Evolutionary conservation across 805 yeast species (phyloP).

Genomic region (Yarrowia phangngaensis): DNA sequence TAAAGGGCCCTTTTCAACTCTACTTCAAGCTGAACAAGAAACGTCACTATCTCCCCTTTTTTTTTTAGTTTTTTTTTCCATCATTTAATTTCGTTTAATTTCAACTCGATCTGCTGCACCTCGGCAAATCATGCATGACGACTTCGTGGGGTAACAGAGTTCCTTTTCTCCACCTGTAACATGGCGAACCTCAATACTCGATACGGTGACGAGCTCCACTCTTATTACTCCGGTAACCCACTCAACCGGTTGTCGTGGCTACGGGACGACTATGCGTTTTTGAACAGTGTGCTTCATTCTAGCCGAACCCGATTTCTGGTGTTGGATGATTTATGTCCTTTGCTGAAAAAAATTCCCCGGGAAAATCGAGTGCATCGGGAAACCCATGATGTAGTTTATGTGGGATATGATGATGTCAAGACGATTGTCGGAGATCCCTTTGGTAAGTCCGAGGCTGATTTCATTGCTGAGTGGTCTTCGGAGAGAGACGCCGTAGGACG

Average conservation of each 20-base stretch:
- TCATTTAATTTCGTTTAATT: no score
- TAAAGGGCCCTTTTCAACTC: no score
- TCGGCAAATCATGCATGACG: no score
- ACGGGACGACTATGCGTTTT: slow-evolving; percentile 53
- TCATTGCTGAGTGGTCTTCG: slow-evolving; percentile 40
- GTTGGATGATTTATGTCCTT: slow-evolving; percentile 36
- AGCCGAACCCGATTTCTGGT: slow-evolving; percentile 51
- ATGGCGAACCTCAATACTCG: slow-evolving; percentile 18
- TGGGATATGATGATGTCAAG: slow-evolving; percentile 36
- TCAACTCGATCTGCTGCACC: no score
- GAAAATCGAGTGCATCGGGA: slow-evolving; percentile 3
- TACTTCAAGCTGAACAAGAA: no score
- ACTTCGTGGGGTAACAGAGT: no score
- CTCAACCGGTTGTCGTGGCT: slow-evolving; percentile 63
- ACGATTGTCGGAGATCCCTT: slow-evolving; percentile 41
- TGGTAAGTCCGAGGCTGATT: slow-evolving; percentile 32
- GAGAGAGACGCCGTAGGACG: slow-evolving; percentile 38
- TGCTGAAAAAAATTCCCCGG: slow-evolving; percentile 27
- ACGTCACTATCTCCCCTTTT: no score
- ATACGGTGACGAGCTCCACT: slow-evolving; percentile 37
- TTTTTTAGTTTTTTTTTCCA: no score
- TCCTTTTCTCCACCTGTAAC: not conserved
- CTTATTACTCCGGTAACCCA: slow-evolving; percentile 49
- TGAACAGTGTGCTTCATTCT: slow-evolving; percentile 46
- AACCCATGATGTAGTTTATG: slow-evolving; percentile 11